Evolutionary conservation across 257 asterid genomes (phyloP), one percentile per base, ranked within the genome.

Genomic region (Capsicum pubescens): DNA sequence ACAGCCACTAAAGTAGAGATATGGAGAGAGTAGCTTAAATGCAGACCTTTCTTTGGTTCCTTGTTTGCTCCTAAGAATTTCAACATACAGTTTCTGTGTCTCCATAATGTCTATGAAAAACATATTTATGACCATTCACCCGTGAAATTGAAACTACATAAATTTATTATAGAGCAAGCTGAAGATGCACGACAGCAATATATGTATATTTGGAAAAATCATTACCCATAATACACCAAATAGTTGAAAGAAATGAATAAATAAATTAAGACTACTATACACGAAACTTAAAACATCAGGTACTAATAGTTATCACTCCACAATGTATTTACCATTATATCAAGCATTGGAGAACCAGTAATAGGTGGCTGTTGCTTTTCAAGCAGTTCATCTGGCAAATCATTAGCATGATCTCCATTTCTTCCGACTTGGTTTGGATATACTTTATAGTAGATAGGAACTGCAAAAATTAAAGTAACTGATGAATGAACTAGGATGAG

Each of bases 291-390:
- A 77, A 54, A 56, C 0, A 9, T 14, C 64, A 32, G 64, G 48
- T 14, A 54, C n/a, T 54, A 14, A 54, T 77, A 26, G 50, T 26
- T 26, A 26, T 14, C 48, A 77, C 50, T 14, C 26, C 2, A 55
- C 21, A 56, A 54, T 8, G 8, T 77, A 55, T 77, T 83, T 87
- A 90, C 91, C 90, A 32, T 82, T 71, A 82, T 82, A 68, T 86
- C 77, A 60, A 56, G 60, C 56, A 82, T 42, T 35, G 85, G 71
- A 74, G 86, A 66, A 87, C 82, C 85, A 54, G 26, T 14, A 3
- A 44, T 32, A 78, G 87, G 55, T 42, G 83, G 50, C 63, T 63
- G 48, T 56, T 87, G 83, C 80, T 81, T 82, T n/a, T 56, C 86
- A 87, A 72, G 84, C 26, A 52, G 83, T 36, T 8, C 50, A 74